Conservation (phyloP, 148 eudicot genomes). For the Chenopodium berlandieri region DNA sequence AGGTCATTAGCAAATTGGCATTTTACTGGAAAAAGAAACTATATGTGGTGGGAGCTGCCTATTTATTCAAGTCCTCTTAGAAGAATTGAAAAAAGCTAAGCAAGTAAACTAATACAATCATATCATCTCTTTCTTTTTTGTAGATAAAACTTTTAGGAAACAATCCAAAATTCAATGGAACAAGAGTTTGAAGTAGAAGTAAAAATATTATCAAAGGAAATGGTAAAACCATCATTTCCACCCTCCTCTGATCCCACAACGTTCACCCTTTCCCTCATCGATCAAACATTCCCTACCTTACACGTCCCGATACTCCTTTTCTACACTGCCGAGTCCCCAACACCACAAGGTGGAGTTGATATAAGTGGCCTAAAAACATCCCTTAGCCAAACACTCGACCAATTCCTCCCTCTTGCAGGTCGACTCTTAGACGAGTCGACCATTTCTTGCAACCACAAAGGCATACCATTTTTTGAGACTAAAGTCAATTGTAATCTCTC, state of each 20-base stretch:
- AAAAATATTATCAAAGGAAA: conserved; percentile 7
- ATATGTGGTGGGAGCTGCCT: too few species aligned
- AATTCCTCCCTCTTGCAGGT: conserved; percentile 12
- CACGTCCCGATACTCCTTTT: conserved; percentile 39
- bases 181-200: background rate
- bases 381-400: background rate
- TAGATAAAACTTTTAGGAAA: too few species aligned
- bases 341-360: background rate
- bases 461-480: conserved; percentile 2
- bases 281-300: conserved; percentile 34
- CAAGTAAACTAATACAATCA: too few species aligned
- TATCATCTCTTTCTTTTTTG: too few species aligned
- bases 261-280: conserved; percentile 28
- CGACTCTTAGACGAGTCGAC: background rate
- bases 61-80: too few species aligned
- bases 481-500: background rate
- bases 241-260: conserved; percentile 15
- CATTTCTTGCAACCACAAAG: conserved; percentile 4
- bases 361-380: background rate
- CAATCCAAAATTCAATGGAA: background rate
- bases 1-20: too few species aligned
- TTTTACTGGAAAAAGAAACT: too few species aligned
- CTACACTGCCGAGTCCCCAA: conserved; percentile 16
- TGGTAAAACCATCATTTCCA: conserved; percentile 20
- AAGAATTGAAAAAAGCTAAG: too few species aligned